Base-by-base conservation (phyloP, 2,329 filamentous ascomycete genomes). In the Xylaria polymorpha region DNA sequence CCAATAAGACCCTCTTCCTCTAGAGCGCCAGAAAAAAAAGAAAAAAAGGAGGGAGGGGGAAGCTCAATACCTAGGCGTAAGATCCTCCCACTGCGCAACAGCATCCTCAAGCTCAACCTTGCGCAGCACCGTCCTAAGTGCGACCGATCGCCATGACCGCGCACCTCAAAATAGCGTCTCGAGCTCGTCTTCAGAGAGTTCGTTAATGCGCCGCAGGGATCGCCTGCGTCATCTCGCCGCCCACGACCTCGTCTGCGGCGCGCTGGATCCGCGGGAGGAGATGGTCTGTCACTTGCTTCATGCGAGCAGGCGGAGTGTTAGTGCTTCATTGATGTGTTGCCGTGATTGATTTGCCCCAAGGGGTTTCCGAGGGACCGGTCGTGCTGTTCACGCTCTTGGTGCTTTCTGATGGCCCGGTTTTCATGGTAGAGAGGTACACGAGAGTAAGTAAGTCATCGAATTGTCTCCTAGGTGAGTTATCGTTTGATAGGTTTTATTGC, bases 161-260 rank as follows among this genome's bases (percentile, higher is more conserved):
- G 41, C 12, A 2, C 9, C 39, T 61, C 14, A 64, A 41, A 71
- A 68, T 20, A 71, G n/a, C 1, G 43, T 60, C 20, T 72, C 62
- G 0, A 70, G 64, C 1, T 39, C 62, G 7, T 55, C 59, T 1
- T 43, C 51, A 1, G 58, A 18, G 7, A 70, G 44, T 3, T 50
- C 37, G 7, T 55, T 25, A 4, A 69, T 41, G 57, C 15, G 25
- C 14, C 32, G 10, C 7, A 5, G 63, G 41, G n/a, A 71, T 51
- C 1, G 48, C 59, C 48, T 64, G 57, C 14, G 70, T 65, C 48
- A 66, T 67, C 44, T 62, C 61, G 8, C 55, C n/a, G n/a, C n/a
- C n/a, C n/a, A n/a, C n/a, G n/a, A n/a, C n/a, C n/a, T n/a, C n/a
- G n/a, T n/a, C n/a, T n/a, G 22, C 20, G 29, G 53, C 14, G 69